These are phyloP conservation scores for Chytriomyces sp. DNA, from an alignment of 192 early-diverging fungal genomes.

Conservation along the genomic window DNA sequence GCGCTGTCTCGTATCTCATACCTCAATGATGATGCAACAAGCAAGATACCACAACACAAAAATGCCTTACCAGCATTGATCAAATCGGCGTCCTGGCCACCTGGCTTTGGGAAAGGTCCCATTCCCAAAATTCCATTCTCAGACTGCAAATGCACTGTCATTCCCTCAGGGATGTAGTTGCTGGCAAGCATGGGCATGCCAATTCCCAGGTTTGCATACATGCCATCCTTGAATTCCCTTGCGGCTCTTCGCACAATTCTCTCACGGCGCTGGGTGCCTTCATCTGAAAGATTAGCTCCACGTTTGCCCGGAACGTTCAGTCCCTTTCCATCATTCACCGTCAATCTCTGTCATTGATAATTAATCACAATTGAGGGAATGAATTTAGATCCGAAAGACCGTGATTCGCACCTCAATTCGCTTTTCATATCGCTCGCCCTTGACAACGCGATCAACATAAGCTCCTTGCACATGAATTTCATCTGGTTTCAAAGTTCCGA, in stretches of 20 bases:
- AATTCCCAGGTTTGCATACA: constrained; percentile 71
- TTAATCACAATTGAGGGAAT: background rate
- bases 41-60: too few species aligned
- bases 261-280: constrained; percentile 52
- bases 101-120: constrained; percentile 72
- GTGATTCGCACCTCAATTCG: too few species aligned
- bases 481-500: constrained; percentile 68
- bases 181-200: constrained; percentile 80
- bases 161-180: constrained; percentile 73
- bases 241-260: constrained; percentile 78
- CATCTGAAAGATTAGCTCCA: constrained; percentile 26
- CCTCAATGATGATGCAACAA: too few species aligned
- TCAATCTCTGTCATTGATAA: too few species aligned
- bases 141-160: constrained; percentile 75
- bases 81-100: constrained; percentile 75
- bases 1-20: too few species aligned
- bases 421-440: constrained; percentile 75
- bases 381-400: background rate
- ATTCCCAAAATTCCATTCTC: constrained; percentile 84
- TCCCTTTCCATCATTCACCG: constrained; percentile 39
- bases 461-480: constrained; percentile 78
- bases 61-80: constrained; percentile 81
- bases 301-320: constrained; percentile 33
- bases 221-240: constrained; percentile 76
- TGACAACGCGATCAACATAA: constrained; percentile 74